Evolutionary conservation across 2,329 filamentous ascomycete genomes (phyloP).

Genomic region (Tolypocladium guangdongense): DNA sequence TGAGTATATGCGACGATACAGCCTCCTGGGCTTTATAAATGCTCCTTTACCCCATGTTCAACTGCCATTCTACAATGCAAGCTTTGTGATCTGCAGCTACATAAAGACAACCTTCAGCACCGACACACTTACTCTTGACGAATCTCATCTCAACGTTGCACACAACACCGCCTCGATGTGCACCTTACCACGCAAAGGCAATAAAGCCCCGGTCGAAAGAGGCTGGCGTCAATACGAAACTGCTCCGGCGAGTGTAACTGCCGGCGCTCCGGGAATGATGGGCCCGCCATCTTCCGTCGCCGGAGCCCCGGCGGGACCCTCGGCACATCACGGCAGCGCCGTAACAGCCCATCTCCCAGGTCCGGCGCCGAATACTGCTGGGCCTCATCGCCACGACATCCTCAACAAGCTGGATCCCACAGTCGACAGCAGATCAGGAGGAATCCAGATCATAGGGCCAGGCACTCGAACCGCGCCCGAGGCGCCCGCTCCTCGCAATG

Average conservation of each 20-base stretch:
- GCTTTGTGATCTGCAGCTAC: too few species aligned
- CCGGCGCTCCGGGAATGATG: background rate
- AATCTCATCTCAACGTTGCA: too few species aligned
- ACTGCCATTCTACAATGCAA: too few species aligned
- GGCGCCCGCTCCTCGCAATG: background rate
- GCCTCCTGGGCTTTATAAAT: too few species aligned
- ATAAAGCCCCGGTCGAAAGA: background rate
- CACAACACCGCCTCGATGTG: background rate
- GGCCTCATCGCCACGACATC: constrained; percentile 6
- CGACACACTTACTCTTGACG: too few species aligned
- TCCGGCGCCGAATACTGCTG: constrained; percentile 6
- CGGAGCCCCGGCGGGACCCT: background rate
- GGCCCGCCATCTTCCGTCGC: background rate
- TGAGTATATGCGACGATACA: too few species aligned
- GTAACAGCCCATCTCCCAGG: constrained; percentile 4
- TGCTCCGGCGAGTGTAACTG: too few species aligned
- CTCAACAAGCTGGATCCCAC: constrained; percentile 8
- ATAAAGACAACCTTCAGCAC: too few species aligned
- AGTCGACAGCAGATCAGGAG: constrained; percentile 5
- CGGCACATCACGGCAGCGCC: background rate
- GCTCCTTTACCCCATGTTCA: too few species aligned
- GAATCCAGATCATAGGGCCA: constrained; percentile 1
- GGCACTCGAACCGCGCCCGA: background rate
- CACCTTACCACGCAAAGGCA: background rate
- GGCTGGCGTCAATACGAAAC: background rate